Conservation (phyloP, 805 yeast species). For the Saturnispora besseyi region DNA sequence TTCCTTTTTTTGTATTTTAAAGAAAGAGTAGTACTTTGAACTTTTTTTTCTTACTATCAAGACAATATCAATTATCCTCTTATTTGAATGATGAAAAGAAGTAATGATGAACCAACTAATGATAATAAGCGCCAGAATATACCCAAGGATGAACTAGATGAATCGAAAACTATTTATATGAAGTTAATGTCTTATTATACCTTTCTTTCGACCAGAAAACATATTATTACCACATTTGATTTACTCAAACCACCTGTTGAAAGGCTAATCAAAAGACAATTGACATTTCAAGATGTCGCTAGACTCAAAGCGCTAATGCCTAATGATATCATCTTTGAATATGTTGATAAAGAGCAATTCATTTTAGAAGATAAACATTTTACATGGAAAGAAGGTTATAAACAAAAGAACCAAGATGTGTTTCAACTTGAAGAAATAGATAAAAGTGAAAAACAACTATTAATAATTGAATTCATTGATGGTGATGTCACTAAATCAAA, state of each 20-base stretch:
- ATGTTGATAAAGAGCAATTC: slow-evolving; percentile 66
- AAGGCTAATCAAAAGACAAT: slow-evolving; percentile 35
- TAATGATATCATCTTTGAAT: slow-evolving; percentile 58
- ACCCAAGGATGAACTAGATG: slow-evolving; percentile 22
- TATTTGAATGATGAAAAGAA: not conserved
- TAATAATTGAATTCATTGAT: slow-evolving; percentile 73
- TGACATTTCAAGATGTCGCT: slow-evolving; percentile 51
- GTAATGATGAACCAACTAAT: not conserved
- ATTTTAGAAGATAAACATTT: slow-evolving; percentile 37
- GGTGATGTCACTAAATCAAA: slow-evolving; percentile 44
- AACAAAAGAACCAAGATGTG: slow-evolving; percentile 47
- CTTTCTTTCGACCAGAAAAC: slow-evolving; percentile 51
- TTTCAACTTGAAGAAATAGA: slow-evolving; percentile 37
- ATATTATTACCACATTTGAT: slow-evolving; percentile 49
- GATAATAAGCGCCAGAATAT: not conserved
- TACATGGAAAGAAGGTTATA: slow-evolving; percentile 40
- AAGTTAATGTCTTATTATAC: slow-evolving; percentile 53
- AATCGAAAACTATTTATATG: slow-evolving; percentile 40
- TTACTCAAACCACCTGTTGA: slow-evolving; percentile 45
- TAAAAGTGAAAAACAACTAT: slow-evolving; percentile 39
- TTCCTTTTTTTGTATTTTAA: not conserved
- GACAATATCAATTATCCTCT: no score
- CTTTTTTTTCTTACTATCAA: not conserved
- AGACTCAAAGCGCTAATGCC: slow-evolving; percentile 56
- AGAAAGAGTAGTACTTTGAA: not conserved